These are phyloP conservation scores for Cryphonectria nitschkei DNA, from an alignment of 2,329 filamentous ascomycete genomes.

Conservation along the genomic window DNA sequence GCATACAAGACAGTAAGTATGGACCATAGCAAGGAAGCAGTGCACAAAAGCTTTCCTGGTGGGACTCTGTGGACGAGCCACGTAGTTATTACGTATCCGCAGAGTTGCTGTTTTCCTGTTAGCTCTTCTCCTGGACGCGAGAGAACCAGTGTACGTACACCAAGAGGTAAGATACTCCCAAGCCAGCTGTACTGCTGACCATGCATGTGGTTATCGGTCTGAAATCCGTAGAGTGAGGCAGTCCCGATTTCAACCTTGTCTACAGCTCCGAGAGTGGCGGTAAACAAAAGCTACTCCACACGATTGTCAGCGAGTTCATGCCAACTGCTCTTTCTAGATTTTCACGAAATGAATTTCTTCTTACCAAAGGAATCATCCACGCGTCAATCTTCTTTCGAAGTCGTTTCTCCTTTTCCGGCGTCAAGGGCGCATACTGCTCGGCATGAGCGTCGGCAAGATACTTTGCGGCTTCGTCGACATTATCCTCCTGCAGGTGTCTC, in stretches of 20 bases:
- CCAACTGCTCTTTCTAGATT: background rate
- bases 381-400: conserved; percentile 37
- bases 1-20: conserved; percentile 36
- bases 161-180: conserved; percentile 38
- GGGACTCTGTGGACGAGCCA: conserved; percentile 37
- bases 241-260: conserved; percentile 41
- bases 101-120: conserved; percentile 29
- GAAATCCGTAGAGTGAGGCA: conserved; percentile 41
- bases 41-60: conserved; percentile 35
- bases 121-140: background rate
- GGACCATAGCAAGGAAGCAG: conserved; percentile 38
- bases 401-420: conserved; percentile 36
- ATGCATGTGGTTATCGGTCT: conserved; percentile 38
- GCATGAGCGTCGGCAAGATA: conserved; percentile 16
- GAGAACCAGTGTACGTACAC: conserved; percentile 29
- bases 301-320: background rate
- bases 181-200: conserved; percentile 41
- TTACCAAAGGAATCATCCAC: conserved; percentile 37
- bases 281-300: conserved; percentile 34
- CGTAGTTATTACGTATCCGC: conserved; percentile 35
- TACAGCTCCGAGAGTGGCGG: conserved; percentile 38
- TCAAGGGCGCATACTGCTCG: conserved; percentile 32
- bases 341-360: conserved; percentile 6
- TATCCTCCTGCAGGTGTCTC: background rate
- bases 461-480: conserved; percentile 23